A percentile compares a stretch with the other conserved stretches of the same genome.
Evolutionary conservation across 345 rosid genomes (phyloP).

Genomic region (Eucalyptus sp.): DNA sequence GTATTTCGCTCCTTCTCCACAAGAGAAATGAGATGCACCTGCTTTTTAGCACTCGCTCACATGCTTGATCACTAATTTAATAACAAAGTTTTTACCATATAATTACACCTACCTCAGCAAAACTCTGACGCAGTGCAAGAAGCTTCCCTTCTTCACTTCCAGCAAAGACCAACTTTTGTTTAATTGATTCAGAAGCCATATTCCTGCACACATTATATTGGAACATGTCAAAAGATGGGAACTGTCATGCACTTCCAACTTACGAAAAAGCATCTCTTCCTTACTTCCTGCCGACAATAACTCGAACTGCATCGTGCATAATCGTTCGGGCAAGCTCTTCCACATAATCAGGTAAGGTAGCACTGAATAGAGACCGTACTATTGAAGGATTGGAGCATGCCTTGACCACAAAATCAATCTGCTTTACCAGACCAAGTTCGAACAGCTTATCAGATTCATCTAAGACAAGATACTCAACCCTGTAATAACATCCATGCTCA

Average conservation of each 20-base stretch:
- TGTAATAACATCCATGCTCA: conserved; percentile 2
- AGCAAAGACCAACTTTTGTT: conserved; percentile 82
- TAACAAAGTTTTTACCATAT: background rate
- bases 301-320: conserved; percentile 95
- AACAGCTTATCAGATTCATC: conserved; percentile 99
- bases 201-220: conserved; percentile 36
- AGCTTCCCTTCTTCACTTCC: conserved; percentile 96
- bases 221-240: background rate
- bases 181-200: conserved; percentile 69
- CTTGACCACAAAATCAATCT: conserved; percentile 84
- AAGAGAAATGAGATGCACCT: background rate
- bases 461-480: conserved; percentile 91
- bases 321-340: conserved; percentile 93
- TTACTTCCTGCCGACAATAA: conserved; percentile 90
- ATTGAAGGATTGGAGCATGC: conserved; percentile 89
- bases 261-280: background rate
- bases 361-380: conserved; percentile 82
- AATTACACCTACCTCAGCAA: conserved; percentile 56
- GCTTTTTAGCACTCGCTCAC: background rate
- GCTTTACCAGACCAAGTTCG: conserved; percentile 77
- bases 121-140: conserved; percentile 87
- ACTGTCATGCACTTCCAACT: background rate
- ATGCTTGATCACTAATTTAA: background rate
- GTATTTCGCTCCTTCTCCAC: background rate
- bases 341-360: conserved; percentile 88